phyloP scores from a whole-genome alignment of 2,329 filamentous ascomycete species.

The Venturiaceae sp. region DNA sequence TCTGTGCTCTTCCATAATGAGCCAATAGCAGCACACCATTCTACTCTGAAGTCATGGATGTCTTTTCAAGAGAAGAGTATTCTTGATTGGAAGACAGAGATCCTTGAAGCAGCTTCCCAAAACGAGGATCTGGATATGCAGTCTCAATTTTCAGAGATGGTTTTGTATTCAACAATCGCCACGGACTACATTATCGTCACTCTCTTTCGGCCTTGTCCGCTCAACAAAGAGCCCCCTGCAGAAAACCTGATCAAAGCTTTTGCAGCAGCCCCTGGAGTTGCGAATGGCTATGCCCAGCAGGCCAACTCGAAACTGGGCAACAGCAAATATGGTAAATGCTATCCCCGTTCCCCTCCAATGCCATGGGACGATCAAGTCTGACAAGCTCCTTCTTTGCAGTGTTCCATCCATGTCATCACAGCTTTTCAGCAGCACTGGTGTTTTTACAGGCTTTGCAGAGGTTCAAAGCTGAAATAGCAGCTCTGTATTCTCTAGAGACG shows the following conservation, averaged over 20 bases:
- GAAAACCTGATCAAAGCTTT: constrained; percentile 20
- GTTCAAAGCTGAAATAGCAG: constrained; percentile 19
- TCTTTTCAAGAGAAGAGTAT: constrained; percentile 18
- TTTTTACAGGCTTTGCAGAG: constrained; percentile 21
- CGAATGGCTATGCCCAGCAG: constrained; percentile 22
- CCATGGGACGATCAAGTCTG: too few species aligned
- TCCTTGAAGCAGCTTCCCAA: constrained; percentile 17
- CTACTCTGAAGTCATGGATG: constrained; percentile 20
- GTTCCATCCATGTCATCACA: constrained; percentile 26
- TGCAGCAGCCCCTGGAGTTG: constrained; percentile 20
- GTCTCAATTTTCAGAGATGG: constrained; percentile 24
- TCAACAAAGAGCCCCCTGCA: constrained; percentile 18
- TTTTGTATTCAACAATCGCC: constrained; percentile 22
- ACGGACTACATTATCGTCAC: constrained; percentile 20
- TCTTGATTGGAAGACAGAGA: constrained; percentile 20
- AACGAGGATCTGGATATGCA: constrained; percentile 19
- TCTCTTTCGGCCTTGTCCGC: constrained; percentile 20
- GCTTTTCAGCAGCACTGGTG: constrained; percentile 21
- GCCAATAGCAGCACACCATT: constrained; percentile 17
- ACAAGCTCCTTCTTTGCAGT: too few species aligned
- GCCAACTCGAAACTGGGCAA: constrained; percentile 21
- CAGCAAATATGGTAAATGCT: constrained; percentile 27
- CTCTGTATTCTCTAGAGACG: constrained; percentile 16
- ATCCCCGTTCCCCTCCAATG: too few species aligned
- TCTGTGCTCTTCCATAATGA: constrained; percentile 22